Conservation (phyloP, 345 rosid genomes). For the Arabis hirsuta region DNA sequence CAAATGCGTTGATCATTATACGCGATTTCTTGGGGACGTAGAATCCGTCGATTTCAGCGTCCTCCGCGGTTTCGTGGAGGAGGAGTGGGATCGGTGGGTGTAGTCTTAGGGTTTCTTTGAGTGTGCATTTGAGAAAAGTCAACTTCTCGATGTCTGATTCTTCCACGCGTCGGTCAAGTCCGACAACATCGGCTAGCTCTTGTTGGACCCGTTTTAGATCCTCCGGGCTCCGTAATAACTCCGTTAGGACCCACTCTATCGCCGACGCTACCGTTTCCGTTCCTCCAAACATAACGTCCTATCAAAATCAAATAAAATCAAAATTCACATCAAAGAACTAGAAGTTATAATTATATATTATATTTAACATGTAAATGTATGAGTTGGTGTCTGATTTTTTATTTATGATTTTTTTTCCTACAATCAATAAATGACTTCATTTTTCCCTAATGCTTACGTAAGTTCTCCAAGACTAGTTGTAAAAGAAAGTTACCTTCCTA, state of each 20-base stretch:
- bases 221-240: constrained; percentile 77
- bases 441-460: constrained; percentile 14
- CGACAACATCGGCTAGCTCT: constrained; percentile 83
- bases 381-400: no score
- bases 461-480: constrained; percentile 8
- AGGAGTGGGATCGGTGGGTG: constrained; percentile 99
- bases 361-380: no score
- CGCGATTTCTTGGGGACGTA: constrained; percentile 69
- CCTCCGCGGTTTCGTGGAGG: constrained; percentile 90
- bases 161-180: constrained; percentile 76
- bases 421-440: not conserved
- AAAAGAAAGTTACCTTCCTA: constrained; percentile 3
- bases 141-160: constrained; percentile 81
- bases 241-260: constrained; percentile 91
- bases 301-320: constrained; percentile 4
- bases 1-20: constrained; percentile 85
- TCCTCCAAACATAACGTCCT: constrained; percentile 99
- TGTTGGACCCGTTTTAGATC: constrained; percentile 73
- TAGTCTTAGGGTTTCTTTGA: constrained; percentile 83
- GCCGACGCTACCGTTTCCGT: constrained; percentile 97
- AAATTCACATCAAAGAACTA: not conserved
- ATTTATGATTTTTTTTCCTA: not conserved
- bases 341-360: no score
- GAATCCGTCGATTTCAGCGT: constrained; percentile 66
- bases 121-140: constrained; percentile 64